phyloP scores from a whole-genome alignment of 176 grass and related monocot species.

The barley (Hordeum vulgare) region MorexV3_pseudomolecules_assembly NC_058522.1:1172433-1172932 shows the following conservation, averaged over 20 bases:
- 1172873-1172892: no score
- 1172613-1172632: background rate
- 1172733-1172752: background rate
- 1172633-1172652: no score
- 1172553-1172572: background rate
- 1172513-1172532: background rate
- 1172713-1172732: background rate
- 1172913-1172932: no score
- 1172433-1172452: background rate
- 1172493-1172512: background rate
- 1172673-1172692: no score
- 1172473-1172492: background rate
- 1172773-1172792: background rate
- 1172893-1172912: accelerated
- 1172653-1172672: no score
- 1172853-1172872: background rate
- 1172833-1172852: background rate
- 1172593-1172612: background rate
- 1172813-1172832: background rate
- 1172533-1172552: background rate
- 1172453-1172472: background rate
- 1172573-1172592: background rate
- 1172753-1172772: background rate
- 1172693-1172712: no score
- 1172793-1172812: background rate